Evolutionary conservation across 495 filamentous ascomycete species (phyloP).

Genomic region (Amorphotheca resinae): DNA sequence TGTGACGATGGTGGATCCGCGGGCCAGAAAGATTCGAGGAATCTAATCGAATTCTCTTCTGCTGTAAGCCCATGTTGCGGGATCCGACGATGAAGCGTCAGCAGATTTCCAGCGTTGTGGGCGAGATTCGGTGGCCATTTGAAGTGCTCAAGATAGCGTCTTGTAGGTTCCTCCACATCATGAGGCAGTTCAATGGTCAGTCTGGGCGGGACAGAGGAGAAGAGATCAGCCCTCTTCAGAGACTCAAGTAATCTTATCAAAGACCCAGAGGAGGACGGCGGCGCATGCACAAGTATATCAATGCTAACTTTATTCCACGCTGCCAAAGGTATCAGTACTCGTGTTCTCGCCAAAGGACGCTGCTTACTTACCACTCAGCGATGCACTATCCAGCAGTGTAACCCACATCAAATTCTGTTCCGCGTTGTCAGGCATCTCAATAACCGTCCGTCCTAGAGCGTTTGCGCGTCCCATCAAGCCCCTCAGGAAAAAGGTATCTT

Average conservation of each 20-base stretch:
- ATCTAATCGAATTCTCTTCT: constrained; percentile 53
- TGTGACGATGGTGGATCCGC: constrained; percentile 46
- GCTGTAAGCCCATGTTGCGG: constrained; percentile 37
- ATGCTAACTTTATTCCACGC: constrained; percentile 64
- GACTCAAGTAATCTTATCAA: constrained; percentile 62
- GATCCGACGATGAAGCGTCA: constrained; percentile 64
- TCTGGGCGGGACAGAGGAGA: constrained; percentile 47
- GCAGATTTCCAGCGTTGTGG: constrained; percentile 21
- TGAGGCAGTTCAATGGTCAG: constrained; percentile 71
- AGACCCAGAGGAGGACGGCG: constrained; percentile 52
- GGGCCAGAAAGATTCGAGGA: constrained; percentile 76
- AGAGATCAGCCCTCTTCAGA: constrained; percentile 60
- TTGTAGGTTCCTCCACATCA: constrained; percentile 46
- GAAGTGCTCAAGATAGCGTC: constrained; percentile 41
- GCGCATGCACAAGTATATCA: constrained; percentile 68
- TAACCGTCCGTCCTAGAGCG: constrained; percentile 26
- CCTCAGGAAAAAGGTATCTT: constrained; percentile 29
- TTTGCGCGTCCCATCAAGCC: constrained; percentile 12
- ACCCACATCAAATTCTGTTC: constrained; percentile 60
- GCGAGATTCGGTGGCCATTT: constrained; percentile 47
- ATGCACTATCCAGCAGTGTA: constrained; percentile 55
- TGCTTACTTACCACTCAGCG: constrained; percentile 46
- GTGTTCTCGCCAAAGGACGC: not conserved
- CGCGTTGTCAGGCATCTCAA: constrained; percentile 51
- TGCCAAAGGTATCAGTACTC: constrained; percentile 21